Evolutionary conservation across 2,329 filamentous ascomycete genomes (phyloP), one percentile per base, ranked within the genome.

Genomic region (Penicillium vulpinum): DNA sequence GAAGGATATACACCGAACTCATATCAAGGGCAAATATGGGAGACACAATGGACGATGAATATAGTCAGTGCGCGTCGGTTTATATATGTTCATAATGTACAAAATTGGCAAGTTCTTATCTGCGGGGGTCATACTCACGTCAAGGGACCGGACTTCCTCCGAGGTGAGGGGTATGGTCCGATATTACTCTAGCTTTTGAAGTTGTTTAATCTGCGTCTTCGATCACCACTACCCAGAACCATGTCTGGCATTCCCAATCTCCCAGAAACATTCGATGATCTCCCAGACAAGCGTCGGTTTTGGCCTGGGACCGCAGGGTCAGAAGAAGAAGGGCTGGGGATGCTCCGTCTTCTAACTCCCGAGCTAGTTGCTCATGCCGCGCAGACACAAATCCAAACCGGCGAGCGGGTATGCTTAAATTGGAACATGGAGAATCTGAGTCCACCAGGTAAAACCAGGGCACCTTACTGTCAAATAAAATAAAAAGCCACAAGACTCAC

Each of bases 341-440:
- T 83, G 66, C 74, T 80, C 9, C 77, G 74, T 0, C 73, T 82
- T 2, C 75, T 86, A 15, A 85, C 83, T 0, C 79, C 82, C 2
- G 75, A 82, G 0, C 65, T 82, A 6, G 80, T 85, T 1, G 78
- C 80, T 10, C 73, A 75, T 15, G 77, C 81, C 0, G 83, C 83
- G 0, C 71, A 74, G 5, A 76, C 76, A 5, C 79, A 83, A 64
- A 85, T 86, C 62, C 74, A 75, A 39, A 81, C 78, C 0, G 84
- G 83, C 21, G 74, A 77, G 45, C 77, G 82, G 24, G 78, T 85
- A 22, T 80, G 80, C 48, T 69, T 86, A 24, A 81, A 82, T 36
- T 86, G 83, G 83, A 78, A 82, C 28, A 70, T 86, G 38, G 78
- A 79, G 47, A 85, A 85, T 63, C 71, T 85, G 2, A 80, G 83